These are phyloP conservation scores for Oemleria cerasiformis DNA, from an alignment of 306 rosid genomes.

Conservation along the genomic window DNA sequence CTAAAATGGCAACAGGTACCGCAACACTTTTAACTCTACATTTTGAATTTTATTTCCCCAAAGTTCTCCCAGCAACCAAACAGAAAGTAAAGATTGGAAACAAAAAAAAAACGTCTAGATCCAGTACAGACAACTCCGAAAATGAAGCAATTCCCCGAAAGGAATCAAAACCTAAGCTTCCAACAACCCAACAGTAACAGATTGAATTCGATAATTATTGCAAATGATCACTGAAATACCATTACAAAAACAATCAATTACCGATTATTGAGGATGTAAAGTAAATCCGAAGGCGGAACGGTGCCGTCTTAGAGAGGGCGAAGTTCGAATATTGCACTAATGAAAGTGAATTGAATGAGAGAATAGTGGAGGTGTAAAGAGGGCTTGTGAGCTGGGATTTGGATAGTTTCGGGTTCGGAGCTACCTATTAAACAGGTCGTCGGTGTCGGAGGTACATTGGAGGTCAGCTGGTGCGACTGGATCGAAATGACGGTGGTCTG, in stretches of 20 bases:
- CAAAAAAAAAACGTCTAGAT: constrained; percentile 27
- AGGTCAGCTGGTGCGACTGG: constrained; percentile 10
- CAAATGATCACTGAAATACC: background rate
- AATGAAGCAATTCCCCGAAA: constrained; percentile 4
- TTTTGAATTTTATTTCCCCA: background rate
- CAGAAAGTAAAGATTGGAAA: background rate
- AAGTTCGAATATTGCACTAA: background rate
- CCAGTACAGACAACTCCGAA: constrained; percentile 11
- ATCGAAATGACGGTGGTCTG: constrained; percentile 13
- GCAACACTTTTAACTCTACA: background rate
- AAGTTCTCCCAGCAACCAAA: constrained; percentile 6
- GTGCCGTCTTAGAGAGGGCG: background rate
- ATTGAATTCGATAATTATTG: background rate
- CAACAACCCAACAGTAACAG: background rate
- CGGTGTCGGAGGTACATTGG: background rate
- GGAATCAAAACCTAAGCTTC: constrained; percentile 5
- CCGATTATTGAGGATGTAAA: background rate
- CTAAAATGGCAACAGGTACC: background rate
- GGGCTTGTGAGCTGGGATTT: constrained; percentile 3
- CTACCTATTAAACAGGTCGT: constrained; percentile 14
- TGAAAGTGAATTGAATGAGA: constrained; percentile 4
- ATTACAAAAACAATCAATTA: background rate
- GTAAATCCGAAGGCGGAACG: background rate
- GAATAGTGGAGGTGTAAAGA: background rate
- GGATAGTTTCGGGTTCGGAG: constrained; percentile 14